A percentile compares a stretch with the other conserved stretches of the same genome.
Evolutionary conservation across 257 asterid species (phyloP).

Genomic region (Thymus quinquecostatus): DNA sequence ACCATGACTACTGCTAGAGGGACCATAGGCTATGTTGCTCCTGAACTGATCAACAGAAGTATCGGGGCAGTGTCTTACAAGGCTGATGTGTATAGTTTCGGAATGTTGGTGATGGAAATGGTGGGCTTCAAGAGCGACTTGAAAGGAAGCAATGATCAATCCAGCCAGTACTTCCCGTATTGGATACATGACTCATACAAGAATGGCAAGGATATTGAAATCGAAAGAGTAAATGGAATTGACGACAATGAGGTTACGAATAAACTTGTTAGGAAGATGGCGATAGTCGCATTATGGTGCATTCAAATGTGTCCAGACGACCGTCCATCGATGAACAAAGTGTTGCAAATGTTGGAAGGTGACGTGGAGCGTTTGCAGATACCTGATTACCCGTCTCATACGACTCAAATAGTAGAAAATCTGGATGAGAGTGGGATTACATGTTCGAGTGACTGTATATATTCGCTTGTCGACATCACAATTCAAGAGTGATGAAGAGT

Average conservation of each 20-base stretch:
- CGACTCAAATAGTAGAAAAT: not conserved
- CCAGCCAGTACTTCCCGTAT: not conserved
- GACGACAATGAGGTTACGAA: not conserved
- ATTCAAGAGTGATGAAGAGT: not conserved
- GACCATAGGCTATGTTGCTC: constrained; percentile 41
- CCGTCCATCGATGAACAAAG: constrained; percentile 7
- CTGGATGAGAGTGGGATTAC: not conserved
- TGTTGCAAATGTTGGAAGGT: constrained; percentile 3
- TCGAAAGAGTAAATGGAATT: not conserved
- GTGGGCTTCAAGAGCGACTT: constrained; percentile 4
- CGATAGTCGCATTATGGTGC: constrained; percentile 19
- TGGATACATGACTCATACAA: constrained; percentile 6
- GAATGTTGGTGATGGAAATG: constrained; percentile 10
- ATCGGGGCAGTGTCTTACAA: not conserved
- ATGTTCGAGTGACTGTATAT: not conserved
- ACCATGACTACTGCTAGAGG: constrained; percentile 36
- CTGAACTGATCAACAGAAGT: constrained; percentile 31
- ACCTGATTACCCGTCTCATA: not conserved
- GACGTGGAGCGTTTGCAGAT: not conserved
- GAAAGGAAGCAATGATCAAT: not conserved
- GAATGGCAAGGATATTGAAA: not conserved
- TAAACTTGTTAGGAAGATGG: not conserved
- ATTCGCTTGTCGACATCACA: not conserved
- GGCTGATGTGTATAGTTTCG: constrained; percentile 14
- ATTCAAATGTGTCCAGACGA: constrained; percentile 9